Evolutionary conservation across 345 rosid species (phyloP).

Genomic region (Microcos paniculata): DNA sequence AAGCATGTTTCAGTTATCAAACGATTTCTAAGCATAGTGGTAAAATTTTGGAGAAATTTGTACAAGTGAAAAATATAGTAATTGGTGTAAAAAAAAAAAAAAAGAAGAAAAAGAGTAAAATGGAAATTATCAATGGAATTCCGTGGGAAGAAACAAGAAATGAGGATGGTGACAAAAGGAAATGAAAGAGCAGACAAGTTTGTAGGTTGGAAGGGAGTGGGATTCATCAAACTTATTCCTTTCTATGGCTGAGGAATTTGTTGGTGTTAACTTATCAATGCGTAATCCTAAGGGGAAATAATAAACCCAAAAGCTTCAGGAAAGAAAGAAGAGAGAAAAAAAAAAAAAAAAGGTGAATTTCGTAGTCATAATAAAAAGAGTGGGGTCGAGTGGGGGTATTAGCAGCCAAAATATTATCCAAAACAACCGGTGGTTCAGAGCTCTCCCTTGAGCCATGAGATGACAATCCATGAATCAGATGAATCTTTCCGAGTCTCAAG

Average conservation of each 20-base stretch:
- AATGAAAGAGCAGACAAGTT: conserved; percentile 4
- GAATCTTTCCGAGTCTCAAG: not conserved
- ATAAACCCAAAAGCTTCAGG: not conserved
- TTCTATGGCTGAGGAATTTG: conserved; percentile 25
- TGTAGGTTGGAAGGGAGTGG: too few relatives aligned
- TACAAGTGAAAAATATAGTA: too few relatives aligned
- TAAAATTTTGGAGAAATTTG: not conserved
- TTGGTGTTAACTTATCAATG: conserved; percentile 19
- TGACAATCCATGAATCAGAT: not conserved
- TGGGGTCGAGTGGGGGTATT: conserved; percentile 23
- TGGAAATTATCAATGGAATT: not conserved
- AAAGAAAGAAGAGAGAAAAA: not conserved
- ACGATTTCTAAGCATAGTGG: not conserved
- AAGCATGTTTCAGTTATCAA: not conserved
- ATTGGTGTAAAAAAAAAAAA: not conserved
- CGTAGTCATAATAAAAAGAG: conserved; percentile 3
- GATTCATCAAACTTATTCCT: not conserved
- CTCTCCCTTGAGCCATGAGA: not conserved
- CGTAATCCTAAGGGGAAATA: not conserved
- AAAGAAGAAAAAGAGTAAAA: too few relatives aligned
- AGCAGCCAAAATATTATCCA: conserved; percentile 33
- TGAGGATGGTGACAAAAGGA: not conserved
- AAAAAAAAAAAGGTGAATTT: not conserved
- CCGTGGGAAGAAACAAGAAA: too few relatives aligned
- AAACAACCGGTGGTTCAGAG: conserved; percentile 22